Evolutionary conservation across 2,329 filamentous ascomycete genomes (phyloP).

Genomic region (Aureobasidium lini): DNA sequence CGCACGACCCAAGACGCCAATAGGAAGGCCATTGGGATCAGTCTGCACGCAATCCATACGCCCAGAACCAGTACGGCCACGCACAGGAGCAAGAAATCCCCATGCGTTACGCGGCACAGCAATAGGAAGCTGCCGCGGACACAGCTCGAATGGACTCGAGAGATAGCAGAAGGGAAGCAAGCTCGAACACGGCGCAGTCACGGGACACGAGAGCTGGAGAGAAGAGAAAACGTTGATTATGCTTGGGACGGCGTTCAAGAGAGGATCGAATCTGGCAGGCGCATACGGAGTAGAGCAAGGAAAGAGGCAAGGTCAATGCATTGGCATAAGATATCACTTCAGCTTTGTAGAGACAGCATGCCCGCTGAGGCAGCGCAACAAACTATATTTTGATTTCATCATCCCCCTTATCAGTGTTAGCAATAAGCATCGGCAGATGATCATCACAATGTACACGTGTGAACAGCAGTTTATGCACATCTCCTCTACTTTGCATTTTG

Average conservation of each 20-base stretch:
- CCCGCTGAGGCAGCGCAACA: not conserved
- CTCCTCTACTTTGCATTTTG: too few species aligned
- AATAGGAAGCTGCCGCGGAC: not conserved
- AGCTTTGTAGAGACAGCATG: not conserved
- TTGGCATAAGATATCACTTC: constrained; percentile 2
- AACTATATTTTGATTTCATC: not conserved
- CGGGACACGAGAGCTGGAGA: not conserved
- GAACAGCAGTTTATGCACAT: too few species aligned
- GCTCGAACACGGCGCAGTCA: not conserved
- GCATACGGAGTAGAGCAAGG: not conserved
- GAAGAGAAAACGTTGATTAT: not conserved
- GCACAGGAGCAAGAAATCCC: not conserved
- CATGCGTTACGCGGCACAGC: not conserved
- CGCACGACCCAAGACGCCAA: constrained; percentile 12
- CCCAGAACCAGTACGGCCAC: too few species aligned
- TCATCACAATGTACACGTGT: too few species aligned
- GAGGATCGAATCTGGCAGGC: not conserved
- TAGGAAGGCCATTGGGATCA: not conserved
- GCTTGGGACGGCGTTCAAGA: not conserved
- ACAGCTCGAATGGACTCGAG: not conserved
- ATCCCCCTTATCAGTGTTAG: not conserved
- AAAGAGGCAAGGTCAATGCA: not conserved
- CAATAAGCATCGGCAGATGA: too few species aligned
- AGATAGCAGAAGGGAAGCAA: not conserved
- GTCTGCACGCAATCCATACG: not conserved